Evolutionary conservation across 306 rosid species (phyloP).

Genomic region (Acacia acuminata): DNA sequence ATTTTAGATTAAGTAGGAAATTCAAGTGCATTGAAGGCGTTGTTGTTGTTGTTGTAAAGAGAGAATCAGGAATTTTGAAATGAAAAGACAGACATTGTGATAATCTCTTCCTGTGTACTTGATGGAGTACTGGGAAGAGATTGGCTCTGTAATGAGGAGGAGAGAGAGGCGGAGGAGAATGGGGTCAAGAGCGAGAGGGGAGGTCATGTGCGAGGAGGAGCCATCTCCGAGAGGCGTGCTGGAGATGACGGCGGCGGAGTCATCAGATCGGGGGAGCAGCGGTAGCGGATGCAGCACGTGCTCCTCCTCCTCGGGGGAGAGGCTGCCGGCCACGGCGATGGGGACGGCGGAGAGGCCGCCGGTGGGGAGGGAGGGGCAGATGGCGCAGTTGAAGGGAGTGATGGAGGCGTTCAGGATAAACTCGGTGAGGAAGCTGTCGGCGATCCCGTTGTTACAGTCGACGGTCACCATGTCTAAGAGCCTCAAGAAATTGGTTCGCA

Average conservation of each 20-base stretch:
- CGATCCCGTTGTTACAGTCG: conserved; percentile 50
- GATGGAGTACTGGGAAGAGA: background rate
- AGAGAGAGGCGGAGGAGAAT: background rate
- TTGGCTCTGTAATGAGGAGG: background rate
- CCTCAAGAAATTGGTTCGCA: conserved; percentile 54
- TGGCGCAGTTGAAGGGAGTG: conserved; percentile 54
- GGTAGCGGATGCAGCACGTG: conserved; percentile 29
- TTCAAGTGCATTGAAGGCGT: background rate
- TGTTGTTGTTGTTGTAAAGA: background rate
- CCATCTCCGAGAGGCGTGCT: conserved; percentile 72
- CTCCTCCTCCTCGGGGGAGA: conserved; percentile 25
- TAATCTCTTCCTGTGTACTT: background rate
- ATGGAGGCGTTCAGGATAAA: conserved; percentile 61
- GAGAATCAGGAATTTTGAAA: background rate
- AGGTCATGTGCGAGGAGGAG: conserved; percentile 28
- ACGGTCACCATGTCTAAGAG: conserved; percentile 53
- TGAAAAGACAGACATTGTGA: background rate
- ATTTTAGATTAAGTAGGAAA: background rate
- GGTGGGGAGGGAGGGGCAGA: background rate
- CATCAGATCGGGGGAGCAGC: conserved; percentile 47
- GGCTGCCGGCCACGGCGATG: background rate
- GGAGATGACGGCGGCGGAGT: conserved; percentile 42
- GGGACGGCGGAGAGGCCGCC: conserved; percentile 12
- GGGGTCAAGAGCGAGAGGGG: background rate
- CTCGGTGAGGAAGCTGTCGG: conserved; percentile 54